Percentiles rank a stretch among this genome's conserved stretches.
phyloP scores from a whole-genome alignment of 306 rosid genomes.

The Arachis hypogaea region DNA sequence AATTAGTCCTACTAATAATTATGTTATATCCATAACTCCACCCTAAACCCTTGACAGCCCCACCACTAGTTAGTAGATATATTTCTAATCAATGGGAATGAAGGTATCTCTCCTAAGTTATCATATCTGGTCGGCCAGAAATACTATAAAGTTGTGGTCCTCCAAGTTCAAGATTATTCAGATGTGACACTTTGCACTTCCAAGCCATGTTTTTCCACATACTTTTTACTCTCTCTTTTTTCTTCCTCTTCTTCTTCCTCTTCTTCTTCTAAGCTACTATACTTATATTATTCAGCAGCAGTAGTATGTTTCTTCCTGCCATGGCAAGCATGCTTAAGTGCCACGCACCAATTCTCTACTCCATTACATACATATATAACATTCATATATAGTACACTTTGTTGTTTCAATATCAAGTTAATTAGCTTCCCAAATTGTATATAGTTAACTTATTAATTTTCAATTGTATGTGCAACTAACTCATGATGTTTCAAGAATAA shows the following conservation, averaged over 20 bases:
- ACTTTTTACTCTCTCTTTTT: too few relatives aligned
- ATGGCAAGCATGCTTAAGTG: constrained; percentile 40
- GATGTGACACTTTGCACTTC: constrained; percentile 29
- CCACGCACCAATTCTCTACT: background rate
- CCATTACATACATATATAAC: background rate
- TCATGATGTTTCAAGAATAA: too few relatives aligned
- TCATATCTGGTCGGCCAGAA: constrained; percentile 45
- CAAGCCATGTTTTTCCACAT: constrained; percentile 25
- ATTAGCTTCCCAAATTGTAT: background rate
- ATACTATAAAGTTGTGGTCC: constrained; percentile 34
- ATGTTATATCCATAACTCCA: background rate
- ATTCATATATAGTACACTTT: background rate
- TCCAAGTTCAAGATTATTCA: constrained; percentile 20
- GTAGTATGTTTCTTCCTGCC: constrained; percentile 28
- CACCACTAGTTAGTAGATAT: constrained; percentile 15
- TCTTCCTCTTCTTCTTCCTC: background rate
- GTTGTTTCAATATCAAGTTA: background rate
- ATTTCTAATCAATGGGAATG: constrained; percentile 1
- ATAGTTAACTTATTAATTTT: background rate
- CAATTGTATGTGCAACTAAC: too few relatives aligned
- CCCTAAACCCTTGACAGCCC: constrained; percentile 23
- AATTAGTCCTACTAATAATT: too few relatives aligned
- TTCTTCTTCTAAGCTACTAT: background rate
- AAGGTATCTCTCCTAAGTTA: constrained; percentile 13
- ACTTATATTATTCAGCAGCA: background rate